Evolutionary conservation across 2,329 filamentous ascomycete genomes (phyloP).

Genomic region (Pseudocercospora fijiensis): DNA sequence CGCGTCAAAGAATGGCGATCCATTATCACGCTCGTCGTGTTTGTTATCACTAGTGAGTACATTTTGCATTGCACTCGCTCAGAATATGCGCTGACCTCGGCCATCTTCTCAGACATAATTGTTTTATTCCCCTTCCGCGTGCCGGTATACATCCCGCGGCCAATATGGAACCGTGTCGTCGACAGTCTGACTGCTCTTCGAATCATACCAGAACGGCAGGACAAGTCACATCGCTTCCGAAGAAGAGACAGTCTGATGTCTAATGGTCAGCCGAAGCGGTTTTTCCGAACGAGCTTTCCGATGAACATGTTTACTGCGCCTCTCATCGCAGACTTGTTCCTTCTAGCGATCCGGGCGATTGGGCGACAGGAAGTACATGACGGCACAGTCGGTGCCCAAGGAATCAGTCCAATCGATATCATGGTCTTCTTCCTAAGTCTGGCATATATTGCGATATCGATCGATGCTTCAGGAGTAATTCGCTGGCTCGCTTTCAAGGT

Average conservation of each 20-base stretch:
- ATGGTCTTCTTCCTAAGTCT: constrained; percentile 70
- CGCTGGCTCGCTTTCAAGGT: constrained; percentile 70
- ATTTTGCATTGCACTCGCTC: neutral
- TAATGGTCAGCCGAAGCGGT: neutral
- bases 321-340: constrained; percentile 67
- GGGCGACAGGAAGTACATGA: constrained; percentile 65
- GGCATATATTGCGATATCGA: constrained; percentile 75
- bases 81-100: neutral
- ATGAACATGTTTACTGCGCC: constrained; percentile 72
- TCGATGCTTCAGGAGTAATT: constrained; percentile 72
- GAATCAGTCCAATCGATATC: constrained; percentile 69
- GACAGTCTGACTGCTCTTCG: constrained; percentile 49
- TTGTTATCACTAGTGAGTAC: constrained; percentile 67
- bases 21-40: constrained; percentile 68
- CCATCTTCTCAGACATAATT: constrained; percentile 59
- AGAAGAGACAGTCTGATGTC: neutral
- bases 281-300: constrained; percentile 54
- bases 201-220: constrained; percentile 48
- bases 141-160: constrained; percentile 59
- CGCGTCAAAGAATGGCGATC: constrained; percentile 66
- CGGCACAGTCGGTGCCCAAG: constrained; percentile 64
- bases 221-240: neutral
- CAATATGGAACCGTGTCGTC: constrained; percentile 48
- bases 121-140: constrained; percentile 69
- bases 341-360: constrained; percentile 68